A percentile compares a stretch with the other conserved stretches of the same genome.
Conservation (phyloP, 805 yeast genomes). For the Candida anglica region DNA sequence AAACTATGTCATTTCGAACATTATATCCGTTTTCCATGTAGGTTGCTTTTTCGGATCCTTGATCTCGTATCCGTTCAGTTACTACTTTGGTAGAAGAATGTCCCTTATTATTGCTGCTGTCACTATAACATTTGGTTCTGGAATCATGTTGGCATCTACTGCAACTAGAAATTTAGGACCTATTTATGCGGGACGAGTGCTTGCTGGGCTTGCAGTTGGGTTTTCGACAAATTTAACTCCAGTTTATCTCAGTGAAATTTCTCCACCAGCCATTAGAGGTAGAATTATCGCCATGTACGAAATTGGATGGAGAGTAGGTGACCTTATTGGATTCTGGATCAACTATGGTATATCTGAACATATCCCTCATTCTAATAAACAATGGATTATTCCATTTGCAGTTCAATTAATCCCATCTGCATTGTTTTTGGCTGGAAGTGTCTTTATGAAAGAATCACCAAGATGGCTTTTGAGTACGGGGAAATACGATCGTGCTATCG, state of each 20-base stretch:
- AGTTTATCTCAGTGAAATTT: slow-evolving; percentile 30
- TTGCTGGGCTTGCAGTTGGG: slow-evolving; percentile 35
- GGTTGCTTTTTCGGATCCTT: slow-evolving; percentile 39
- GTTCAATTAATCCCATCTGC: slow-evolving; percentile 35
- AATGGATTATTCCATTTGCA: slow-evolving; percentile 39
- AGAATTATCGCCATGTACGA: slow-evolving; percentile 28
- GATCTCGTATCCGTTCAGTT: slow-evolving; percentile 31
- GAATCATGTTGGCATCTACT: slow-evolving; percentile 31
- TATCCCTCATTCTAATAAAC: slow-evolving; percentile 19
- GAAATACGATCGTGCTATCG: slow-evolving; percentile 26
- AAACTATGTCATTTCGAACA: slow-evolving; percentile 22
- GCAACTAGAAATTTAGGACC: slow-evolving; percentile 27
- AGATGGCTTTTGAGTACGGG: slow-evolving; percentile 32
- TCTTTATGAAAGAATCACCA: slow-evolving; percentile 32
- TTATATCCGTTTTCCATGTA: slow-evolving; percentile 36
- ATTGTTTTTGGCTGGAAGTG: slow-evolving; percentile 26
- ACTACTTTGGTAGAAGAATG: slow-evolving; percentile 28
- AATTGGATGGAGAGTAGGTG: slow-evolving; percentile 37
- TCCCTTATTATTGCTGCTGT: slow-evolving; percentile 29
- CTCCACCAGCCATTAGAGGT: slow-evolving; percentile 35
- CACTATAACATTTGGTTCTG: slow-evolving; percentile 32
- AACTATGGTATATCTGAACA: slow-evolving; percentile 28
- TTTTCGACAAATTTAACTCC: slow-evolving; percentile 33
- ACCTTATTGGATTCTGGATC: slow-evolving; percentile 37
- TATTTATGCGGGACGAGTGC: slow-evolving; percentile 32